Evolutionary conservation across 495 filamentous ascomycete species (phyloP).

Genomic region (Aspergillus nanangensis): DNA sequence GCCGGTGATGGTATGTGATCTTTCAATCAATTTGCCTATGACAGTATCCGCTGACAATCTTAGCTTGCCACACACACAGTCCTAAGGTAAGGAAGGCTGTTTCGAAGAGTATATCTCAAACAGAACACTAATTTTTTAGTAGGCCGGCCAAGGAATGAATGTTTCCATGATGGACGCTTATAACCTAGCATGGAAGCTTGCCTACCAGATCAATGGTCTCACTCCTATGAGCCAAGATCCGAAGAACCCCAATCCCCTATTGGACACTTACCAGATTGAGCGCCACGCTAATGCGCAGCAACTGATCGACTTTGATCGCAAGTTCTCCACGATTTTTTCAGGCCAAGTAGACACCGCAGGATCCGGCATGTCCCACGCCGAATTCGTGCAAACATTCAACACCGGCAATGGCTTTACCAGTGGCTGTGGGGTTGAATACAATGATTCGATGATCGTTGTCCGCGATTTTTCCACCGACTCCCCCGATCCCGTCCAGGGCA

Average conservation of each 20-base stretch:
- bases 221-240: no score
- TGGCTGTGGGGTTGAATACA: conserved; percentile 41
- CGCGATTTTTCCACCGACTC: conserved; percentile 8
- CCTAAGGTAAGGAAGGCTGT: no score
- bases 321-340: conserved; percentile 44
- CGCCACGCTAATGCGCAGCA: background rate
- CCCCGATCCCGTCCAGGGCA: conserved; percentile 22
- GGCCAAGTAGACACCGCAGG: conserved; percentile 32
- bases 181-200: no score
- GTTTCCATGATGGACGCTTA: no score
- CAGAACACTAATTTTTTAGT: background rate
- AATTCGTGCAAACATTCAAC: conserved; percentile 44
- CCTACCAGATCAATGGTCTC: no score
- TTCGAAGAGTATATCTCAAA: no score
- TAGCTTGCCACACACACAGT: no score
- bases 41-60: no score
- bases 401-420: conserved; percentile 37
- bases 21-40: no score
- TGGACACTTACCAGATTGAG: conserved; percentile 1
- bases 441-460: conserved; percentile 29
- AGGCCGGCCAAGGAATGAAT: no score
- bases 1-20: no score
- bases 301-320: conserved; percentile 19
- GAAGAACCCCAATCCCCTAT: background rate
- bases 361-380: conserved; percentile 36